Percentiles rank a stretch among this genome's conserved stretches.
These are phyloP conservation scores for Schizosaccharomyces versatilis DNA, from an alignment of 1,139 yeast species.

Conservation along the genomic window DNA sequence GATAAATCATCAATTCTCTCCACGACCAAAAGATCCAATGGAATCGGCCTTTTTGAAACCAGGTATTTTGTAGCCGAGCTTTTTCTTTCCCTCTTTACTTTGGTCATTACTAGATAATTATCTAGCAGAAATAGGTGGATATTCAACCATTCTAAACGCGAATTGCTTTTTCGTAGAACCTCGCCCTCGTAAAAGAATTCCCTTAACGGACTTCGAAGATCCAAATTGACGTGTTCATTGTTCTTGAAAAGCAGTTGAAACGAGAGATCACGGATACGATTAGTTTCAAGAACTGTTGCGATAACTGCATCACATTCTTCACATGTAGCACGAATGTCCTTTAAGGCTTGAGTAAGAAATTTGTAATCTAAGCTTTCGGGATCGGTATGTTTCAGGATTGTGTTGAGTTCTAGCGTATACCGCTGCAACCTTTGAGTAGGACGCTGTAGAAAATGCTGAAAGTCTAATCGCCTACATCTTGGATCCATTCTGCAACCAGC, in stretches of 20 bases:
- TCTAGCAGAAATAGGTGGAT: constrained; percentile 43
- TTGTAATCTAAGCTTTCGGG: constrained; percentile 35
- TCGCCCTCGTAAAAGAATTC: constrained; percentile 35
- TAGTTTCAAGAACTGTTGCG: constrained; percentile 22
- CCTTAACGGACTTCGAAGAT: constrained; percentile 35
- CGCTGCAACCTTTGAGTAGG: constrained; percentile 56
- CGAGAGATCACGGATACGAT: constrained; percentile 21
- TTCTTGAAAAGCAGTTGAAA: constrained; percentile 22
- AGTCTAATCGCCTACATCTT: constrained; percentile 31
- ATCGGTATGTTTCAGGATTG: constrained; percentile 32
- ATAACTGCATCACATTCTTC: constrained; percentile 28
- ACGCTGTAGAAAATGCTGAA: constrained; percentile 45
- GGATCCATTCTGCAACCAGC: constrained; percentile 25
- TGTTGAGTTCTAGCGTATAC: constrained; percentile 41
- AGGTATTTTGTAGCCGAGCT: constrained; percentile 15
- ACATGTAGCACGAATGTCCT: constrained; percentile 26
- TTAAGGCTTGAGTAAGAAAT: constrained; percentile 33
- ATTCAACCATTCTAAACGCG: constrained; percentile 27
- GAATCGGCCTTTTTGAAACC: constrained; percentile 15
- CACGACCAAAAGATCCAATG: constrained; percentile 2
- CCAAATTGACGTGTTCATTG: constrained; percentile 23
- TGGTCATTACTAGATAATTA: constrained; percentile 48
- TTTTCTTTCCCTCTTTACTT: constrained; percentile 21
- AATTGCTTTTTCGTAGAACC: constrained; percentile 36
- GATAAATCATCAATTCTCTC: neutral